Percentiles rank a stretch among this genome's conserved stretches.
Evolutionary conservation across 306 rosid species (phyloP).

Genomic region (Potentilla sterilis): DNA sequence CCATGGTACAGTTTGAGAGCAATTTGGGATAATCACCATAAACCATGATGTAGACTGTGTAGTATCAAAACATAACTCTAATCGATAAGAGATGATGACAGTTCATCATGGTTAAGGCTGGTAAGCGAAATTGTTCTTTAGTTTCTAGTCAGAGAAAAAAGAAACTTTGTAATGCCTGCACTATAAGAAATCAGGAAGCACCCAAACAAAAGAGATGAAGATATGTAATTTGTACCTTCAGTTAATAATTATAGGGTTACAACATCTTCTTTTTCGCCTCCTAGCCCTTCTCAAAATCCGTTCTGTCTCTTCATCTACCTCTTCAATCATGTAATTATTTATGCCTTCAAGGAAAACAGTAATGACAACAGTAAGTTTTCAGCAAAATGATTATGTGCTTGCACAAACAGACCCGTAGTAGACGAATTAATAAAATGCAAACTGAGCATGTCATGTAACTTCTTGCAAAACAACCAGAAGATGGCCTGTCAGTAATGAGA

Average conservation of each 20-base stretch:
- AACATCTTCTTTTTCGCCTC: conserved; percentile 72
- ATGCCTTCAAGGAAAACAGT: conserved; percentile 32
- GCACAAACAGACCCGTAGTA: not conserved
- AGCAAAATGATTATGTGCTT: conserved; percentile 22
- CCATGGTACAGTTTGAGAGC: not conserved
- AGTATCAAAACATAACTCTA: not conserved
- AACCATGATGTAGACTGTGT: conserved; percentile 3
- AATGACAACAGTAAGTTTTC: not conserved
- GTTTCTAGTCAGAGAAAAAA: not conserved
- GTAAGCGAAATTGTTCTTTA: not conserved
- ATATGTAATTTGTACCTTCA: conserved; percentile 49
- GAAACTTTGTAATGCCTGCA: conserved; percentile 15
- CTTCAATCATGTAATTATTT: conserved; percentile 41
- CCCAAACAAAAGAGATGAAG: not conserved
- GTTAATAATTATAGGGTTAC: conserved; percentile 51
- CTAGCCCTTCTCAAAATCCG: conserved; percentile 80
- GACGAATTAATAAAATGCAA: not conserved
- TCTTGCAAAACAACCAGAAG: not conserved
- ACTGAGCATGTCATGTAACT: not conserved
- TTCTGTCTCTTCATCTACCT: conserved; percentile 65
- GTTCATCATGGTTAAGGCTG: not conserved
- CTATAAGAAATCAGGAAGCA: not conserved
- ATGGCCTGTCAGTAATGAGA: not conserved
- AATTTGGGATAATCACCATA: not conserved
- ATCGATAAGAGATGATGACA: not conserved